Conservation (phyloP, 2,329 filamentous ascomycete genomes). For the Canariomyces notabilis region DNA sequence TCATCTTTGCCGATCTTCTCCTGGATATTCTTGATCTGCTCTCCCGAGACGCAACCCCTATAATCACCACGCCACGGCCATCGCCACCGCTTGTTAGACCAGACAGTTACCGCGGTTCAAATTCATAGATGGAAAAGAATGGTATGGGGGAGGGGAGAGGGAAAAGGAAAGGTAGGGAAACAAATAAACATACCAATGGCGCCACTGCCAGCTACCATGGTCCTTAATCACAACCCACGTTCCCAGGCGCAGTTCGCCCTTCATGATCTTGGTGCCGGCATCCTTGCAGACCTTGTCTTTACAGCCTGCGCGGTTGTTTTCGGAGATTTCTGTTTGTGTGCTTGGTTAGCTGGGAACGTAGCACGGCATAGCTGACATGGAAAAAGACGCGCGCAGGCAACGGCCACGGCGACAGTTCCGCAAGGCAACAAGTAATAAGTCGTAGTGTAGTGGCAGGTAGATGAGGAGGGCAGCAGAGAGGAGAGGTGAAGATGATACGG, state of each 20-base stretch:
- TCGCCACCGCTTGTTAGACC: neutral
- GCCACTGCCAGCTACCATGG: slow-evolving; percentile 67
- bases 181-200: slow-evolving; percentile 67
- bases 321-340: slow-evolving; percentile 72
- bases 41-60: slow-evolving; percentile 86
- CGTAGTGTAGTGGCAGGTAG: neutral
- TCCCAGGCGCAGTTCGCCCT: slow-evolving; percentile 75
- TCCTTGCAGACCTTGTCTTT: slow-evolving; percentile 70
- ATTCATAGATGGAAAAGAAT: neutral
- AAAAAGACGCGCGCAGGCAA: no score
- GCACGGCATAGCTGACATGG: no score
- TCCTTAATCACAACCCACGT: slow-evolving; percentile 61
- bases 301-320: slow-evolving; percentile 69
- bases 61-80: neutral
- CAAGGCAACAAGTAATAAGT: no score
- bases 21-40: slow-evolving; percentile 62
- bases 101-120: neutral
- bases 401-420: no score
- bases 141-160: neutral
- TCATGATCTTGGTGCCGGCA: slow-evolving; percentile 62
- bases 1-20: slow-evolving; percentile 45
- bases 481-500: slow-evolving; percentile 2
- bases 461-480: neutral
- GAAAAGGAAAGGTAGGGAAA: neutral
- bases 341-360: no score